A percentile compares a stretch with the other conserved stretches of the same genome.
phyloP scores from a whole-genome alignment of 2,329 filamentous ascomycete species.

The Ceratocystis destructans region DNA sequence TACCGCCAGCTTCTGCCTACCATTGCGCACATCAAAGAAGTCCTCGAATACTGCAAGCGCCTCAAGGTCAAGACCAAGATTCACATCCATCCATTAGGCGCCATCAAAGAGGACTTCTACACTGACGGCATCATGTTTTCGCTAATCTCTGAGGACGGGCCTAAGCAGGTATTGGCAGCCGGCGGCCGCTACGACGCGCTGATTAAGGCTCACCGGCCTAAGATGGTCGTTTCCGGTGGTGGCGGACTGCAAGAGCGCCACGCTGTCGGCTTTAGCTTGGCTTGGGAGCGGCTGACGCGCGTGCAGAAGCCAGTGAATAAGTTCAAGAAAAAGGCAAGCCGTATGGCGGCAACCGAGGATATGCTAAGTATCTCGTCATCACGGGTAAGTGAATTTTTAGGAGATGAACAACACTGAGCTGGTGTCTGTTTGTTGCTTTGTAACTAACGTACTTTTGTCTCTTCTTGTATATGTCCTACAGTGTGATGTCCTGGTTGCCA shows the following conservation, averaged over 20 bases:
- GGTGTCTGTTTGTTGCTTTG: neutral
- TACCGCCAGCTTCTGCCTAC: slow-evolving; percentile 62
- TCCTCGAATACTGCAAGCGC: slow-evolving; percentile 61
- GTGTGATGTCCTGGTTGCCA: slow-evolving; percentile 82
- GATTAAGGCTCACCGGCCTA: slow-evolving; percentile 69
- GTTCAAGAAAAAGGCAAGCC: slow-evolving; percentile 54
- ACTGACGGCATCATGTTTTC: slow-evolving; percentile 76
- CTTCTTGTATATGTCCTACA: slow-evolving; percentile 25
- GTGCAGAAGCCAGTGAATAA: slow-evolving; percentile 43
- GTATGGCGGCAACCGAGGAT: slow-evolving; percentile 27
- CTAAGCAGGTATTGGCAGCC: slow-evolving; percentile 76
- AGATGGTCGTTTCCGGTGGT: slow-evolving; percentile 32
- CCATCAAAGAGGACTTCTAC: slow-evolving; percentile 86
- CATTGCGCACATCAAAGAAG: slow-evolving; percentile 66
- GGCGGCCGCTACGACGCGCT: slow-evolving; percentile 86
- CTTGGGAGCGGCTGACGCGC: slow-evolving; percentile 68
- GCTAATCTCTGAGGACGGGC: slow-evolving; percentile 74
- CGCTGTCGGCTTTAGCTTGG: slow-evolving; percentile 83
- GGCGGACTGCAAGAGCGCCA: slow-evolving; percentile 53
- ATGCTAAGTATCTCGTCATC: slow-evolving; percentile 42
- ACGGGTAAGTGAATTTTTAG: slow-evolving; percentile 37
- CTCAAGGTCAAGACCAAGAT: slow-evolving; percentile 65
- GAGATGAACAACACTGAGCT: neutral
- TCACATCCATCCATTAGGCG: slow-evolving; percentile 72
- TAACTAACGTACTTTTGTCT: slow-evolving; percentile 18